A percentile compares a stretch with the other conserved stretches of the same genome.
These are phyloP conservation scores for Sonneratia alba DNA, from an alignment of 345 rosid species.

Conservation along the genomic window DNA sequence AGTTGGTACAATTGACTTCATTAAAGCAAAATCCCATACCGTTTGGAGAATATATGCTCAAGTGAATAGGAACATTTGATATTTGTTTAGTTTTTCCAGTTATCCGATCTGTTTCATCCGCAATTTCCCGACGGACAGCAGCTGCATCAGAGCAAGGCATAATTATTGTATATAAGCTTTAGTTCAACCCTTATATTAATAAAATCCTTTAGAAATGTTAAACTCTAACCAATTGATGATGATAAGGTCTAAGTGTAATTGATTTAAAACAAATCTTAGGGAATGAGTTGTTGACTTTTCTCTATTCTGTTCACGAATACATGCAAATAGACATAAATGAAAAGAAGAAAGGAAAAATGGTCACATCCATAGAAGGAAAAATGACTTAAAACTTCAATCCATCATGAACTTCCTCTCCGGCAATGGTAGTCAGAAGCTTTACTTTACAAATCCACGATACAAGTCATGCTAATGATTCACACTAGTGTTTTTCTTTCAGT, in stretches of 20 bases:
- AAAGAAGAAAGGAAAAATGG: background rate
- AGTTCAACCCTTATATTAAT: background rate
- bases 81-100: constrained; percentile 65
- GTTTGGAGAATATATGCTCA: constrained; percentile 72
- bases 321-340: background rate
- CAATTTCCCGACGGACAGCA: constrained; percentile 60
- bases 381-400: background rate
- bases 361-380: background rate
- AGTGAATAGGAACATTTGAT: constrained; percentile 63
- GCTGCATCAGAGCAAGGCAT: constrained; percentile 24
- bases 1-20: background rate
- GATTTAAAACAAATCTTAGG: background rate
- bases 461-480: background rate
- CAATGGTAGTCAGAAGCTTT: background rate
- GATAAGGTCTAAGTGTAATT: background rate
- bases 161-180: background rate
- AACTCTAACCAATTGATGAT: background rate
- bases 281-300: background rate
- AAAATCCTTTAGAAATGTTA: background rate
- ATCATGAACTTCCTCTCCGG: background rate
- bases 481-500: too few species aligned
- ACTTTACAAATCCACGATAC: too few species aligned
- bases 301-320: background rate
- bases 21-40: constrained; percentile 37
- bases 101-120: constrained; percentile 69